Percentiles rank a stretch among this genome's conserved stretches.
Evolutionary conservation across 371 early-diverging fungal species (phyloP).

Genomic region (Syncephalis fuscata): DNA sequence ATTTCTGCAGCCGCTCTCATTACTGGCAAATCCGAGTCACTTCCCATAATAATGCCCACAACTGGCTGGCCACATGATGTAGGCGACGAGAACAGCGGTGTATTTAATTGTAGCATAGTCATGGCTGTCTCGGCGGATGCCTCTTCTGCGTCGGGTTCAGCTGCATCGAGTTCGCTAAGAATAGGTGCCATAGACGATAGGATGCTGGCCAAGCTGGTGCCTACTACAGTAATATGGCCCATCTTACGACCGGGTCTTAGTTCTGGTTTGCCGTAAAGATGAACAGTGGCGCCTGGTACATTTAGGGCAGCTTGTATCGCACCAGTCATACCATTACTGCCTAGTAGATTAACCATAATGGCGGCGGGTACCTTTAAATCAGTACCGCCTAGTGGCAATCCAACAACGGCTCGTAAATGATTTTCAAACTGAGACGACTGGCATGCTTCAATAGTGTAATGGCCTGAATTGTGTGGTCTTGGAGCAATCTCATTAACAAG

Average conservation of each 20-base stretch:
- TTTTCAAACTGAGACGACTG: conserved; percentile 94
- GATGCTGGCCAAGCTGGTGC: conserved; percentile 28
- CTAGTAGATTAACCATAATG: conserved; percentile 89
- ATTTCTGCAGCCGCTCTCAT: conserved; percentile 82
- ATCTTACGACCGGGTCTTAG: conserved; percentile 83
- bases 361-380: conserved; percentile 77
- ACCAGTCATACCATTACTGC: conserved; percentile 29
- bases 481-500: conserved; percentile 94
- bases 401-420: conserved; percentile 86
- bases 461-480: conserved; percentile 96
- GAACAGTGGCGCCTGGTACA: conserved; percentile 74
- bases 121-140: conserved; percentile 11
- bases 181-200: too few relatives aligned
- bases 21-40: conserved; percentile 88
- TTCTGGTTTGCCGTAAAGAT: conserved; percentile 85
- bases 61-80: conserved; percentile 22
- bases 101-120: conserved; percentile 19
- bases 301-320: conserved; percentile 49
- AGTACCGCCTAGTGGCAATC: conserved; percentile 82
- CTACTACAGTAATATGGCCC: conserved; percentile 92
- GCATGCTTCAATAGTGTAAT: conserved; percentile 94
- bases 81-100: conserved; percentile 9
- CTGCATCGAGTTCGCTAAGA: too few relatives aligned
- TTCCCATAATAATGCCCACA: conserved; percentile 95
- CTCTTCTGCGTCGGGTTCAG: too few relatives aligned